These are phyloP conservation scores for Aspergillus taichungensis DNA, from an alignment of 495 filamentous ascomycete genomes.

Conservation along the genomic window DNA sequence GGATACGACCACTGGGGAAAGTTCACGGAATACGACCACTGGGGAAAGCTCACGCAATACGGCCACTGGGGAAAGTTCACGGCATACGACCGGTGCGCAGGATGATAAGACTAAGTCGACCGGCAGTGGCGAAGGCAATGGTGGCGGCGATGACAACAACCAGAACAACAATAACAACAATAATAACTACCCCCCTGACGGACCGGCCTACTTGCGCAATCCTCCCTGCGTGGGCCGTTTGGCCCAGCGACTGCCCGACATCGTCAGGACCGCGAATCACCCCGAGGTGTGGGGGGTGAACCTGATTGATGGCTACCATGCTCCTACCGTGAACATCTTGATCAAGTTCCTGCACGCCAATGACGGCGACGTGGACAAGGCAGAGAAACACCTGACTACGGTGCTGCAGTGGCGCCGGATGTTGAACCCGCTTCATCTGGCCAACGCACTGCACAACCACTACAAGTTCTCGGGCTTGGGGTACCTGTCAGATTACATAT, in stretches of 20 bases:
- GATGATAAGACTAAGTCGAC: too few species aligned
- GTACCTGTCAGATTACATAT: conserved; percentile 41
- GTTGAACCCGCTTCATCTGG: conserved; percentile 39
- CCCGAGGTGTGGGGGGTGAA: conserved; percentile 72
- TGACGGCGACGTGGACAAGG: conserved; percentile 59
- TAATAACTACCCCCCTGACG: conserved; percentile 12
- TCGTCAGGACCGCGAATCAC: conserved; percentile 45
- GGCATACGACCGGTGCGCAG: too few species aligned
- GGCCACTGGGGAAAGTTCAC: conserved; percentile 5
- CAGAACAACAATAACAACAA: conserved; percentile 3
- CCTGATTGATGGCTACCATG: conserved; percentile 44
- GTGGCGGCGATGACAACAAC: background rate
- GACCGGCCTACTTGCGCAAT: conserved; percentile 31
- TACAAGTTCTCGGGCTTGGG: conserved; percentile 41
- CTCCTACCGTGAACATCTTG: conserved; percentile 70
- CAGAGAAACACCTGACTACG: conserved; percentile 64
- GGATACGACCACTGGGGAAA: too few species aligned
- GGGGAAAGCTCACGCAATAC: too few species aligned
- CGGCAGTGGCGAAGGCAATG: too few species aligned
- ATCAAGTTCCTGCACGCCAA: conserved; percentile 92
- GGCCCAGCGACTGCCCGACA: conserved; percentile 30
- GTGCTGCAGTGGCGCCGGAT: conserved; percentile 74
- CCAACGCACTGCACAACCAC: conserved; percentile 44
- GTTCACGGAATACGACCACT: too few species aligned
- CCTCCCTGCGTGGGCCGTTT: conserved; percentile 28